Base-by-base conservation (phyloP, 345 rosid species). In the Erysimum cheiranthoides region DNA sequence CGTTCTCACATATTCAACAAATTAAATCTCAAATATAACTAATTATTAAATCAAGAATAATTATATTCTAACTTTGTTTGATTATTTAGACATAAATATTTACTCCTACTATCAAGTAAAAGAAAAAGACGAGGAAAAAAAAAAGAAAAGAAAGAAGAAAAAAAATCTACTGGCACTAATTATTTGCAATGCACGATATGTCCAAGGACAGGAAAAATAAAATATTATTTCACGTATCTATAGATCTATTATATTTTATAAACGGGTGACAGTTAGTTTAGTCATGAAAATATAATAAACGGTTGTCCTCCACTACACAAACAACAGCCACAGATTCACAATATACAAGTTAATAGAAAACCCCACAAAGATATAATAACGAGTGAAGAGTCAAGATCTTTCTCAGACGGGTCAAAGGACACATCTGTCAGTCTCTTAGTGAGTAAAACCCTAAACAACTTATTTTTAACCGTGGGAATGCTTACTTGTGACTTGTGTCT, bases 341-440 rank as follows among this genome's bases (percentile, higher is more conserved):
- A 6, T 0, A n/a, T 8, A 40, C 4, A 40, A 40, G 3, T 13
- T 39, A 36, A 10, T 21, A 6, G 8, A n/a, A 62, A 61, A 39
- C 2, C 49, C 7, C 12, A 21, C 10, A 43, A 8, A 10, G 64
- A 25, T 38, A 21, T 21, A 21, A 4, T 42, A 27, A 42, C 38
- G 52, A 42, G 68, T 62, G 68, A 62, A 40, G 68, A 62, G 52
- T 62, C 68, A 27, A 62, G 27, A 62, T 12, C 4, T 5, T 25
- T 30, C 0, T 0, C 38, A 2, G 4, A 43, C 9, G 9, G 3
- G 5, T 64, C 14, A 45, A 10, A n/a, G 2, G 25, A 27, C 68
- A 64, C 10, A 0, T 21, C 25, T 64, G 68, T n/a, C 39, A 30
- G n/a, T 9, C 14, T 12, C 14, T 14, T 1, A 30, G 10, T 45